A percentile compares a stretch with the other conserved stretches of the same genome.
Evolutionary conservation across 2,329 filamentous ascomycete genomes (phyloP).

Genomic region (Chaetoscypha palmicola): DNA sequence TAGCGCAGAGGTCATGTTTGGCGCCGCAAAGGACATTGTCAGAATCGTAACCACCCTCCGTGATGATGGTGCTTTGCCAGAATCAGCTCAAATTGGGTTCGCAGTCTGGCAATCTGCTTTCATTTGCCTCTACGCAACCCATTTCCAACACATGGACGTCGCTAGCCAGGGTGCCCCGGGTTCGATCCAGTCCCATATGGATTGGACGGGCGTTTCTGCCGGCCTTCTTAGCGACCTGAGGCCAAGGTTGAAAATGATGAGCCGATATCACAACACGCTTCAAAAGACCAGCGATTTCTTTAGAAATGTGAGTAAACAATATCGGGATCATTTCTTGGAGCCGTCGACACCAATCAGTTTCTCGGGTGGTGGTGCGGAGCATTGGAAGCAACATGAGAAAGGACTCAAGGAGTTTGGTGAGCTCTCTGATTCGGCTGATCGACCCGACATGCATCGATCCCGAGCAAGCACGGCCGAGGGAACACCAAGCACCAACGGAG

Average conservation of each 20-base stretch:
- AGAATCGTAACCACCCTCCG: conserved; percentile 57
- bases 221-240: conserved; percentile 46
- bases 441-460: conserved; percentile 20
- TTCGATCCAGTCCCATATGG: conserved; percentile 15
- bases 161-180: conserved; percentile 43
- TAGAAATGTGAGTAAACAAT: conserved; percentile 41
- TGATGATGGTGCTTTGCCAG: conserved; percentile 49
- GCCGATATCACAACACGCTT: conserved; percentile 48
- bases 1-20: conserved; percentile 56
- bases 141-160: conserved; percentile 63
- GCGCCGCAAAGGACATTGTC: conserved; percentile 54
- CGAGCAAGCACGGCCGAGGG: conserved; percentile 27
- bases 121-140: conserved; percentile 56
- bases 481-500: conserved; percentile 20
- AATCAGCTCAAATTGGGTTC: conserved; percentile 62
- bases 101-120: conserved; percentile 61
- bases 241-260: conserved; percentile 47
- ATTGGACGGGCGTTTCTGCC: conserved; percentile 37
- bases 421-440: conserved; percentile 21
- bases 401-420: conserved; percentile 48
- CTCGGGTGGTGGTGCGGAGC: conserved; percentile 45
- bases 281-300: conserved; percentile 48
- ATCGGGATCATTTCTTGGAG: conserved; percentile 28
- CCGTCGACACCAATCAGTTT: conserved; percentile 1
- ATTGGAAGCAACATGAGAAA: conserved; percentile 45